These are phyloP conservation scores for Purpureocillium takamizusanense DNA, from an alignment of 2,329 filamentous ascomycete genomes.

Conservation along the genomic window DNA sequence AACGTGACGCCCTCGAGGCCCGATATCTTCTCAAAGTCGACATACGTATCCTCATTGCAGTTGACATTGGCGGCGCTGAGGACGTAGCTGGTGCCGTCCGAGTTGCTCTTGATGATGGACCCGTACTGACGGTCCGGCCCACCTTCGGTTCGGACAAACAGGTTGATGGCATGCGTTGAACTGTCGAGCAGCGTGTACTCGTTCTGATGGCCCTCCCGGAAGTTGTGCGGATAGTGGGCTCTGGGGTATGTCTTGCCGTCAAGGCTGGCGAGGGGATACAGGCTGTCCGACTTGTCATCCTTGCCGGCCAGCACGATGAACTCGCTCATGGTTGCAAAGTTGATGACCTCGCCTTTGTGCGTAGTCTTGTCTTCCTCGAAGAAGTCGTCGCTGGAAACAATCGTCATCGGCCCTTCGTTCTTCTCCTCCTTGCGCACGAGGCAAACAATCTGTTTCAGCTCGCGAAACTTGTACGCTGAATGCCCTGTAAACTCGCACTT, in stretches of 20 bases:
- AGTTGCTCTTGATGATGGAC: conserved; percentile 94
- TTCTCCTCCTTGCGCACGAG: conserved; percentile 46
- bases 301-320: conserved; percentile 85
- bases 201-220: conserved; percentile 67
- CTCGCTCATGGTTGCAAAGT: conserved; percentile 92
- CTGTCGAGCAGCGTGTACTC: conserved; percentile 93
- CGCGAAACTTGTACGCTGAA: conserved; percentile 43
- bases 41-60: conserved; percentile 64
- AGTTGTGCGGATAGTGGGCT: conserved; percentile 78
- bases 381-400: conserved; percentile 72
- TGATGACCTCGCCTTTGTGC: conserved; percentile 54
- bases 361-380: conserved; percentile 52
- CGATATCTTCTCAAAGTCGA: conserved; percentile 94
- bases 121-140: conserved; percentile 61
- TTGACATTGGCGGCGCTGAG: conserved; percentile 77
- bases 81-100: conserved; percentile 92
- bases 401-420: conserved; percentile 51
- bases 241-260: conserved; percentile 76
- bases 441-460: conserved; percentile 50
- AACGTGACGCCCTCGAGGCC: conserved; percentile 84
- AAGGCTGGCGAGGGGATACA: conserved; percentile 74
- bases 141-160: conserved; percentile 78
- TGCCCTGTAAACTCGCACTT: conserved; percentile 82
- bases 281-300: conserved; percentile 55
- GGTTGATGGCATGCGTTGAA: conserved; percentile 86